Evolutionary conservation across 352 stramenopile genomes (phyloP).

Genomic region (Globisporangium viniferum): DNA sequence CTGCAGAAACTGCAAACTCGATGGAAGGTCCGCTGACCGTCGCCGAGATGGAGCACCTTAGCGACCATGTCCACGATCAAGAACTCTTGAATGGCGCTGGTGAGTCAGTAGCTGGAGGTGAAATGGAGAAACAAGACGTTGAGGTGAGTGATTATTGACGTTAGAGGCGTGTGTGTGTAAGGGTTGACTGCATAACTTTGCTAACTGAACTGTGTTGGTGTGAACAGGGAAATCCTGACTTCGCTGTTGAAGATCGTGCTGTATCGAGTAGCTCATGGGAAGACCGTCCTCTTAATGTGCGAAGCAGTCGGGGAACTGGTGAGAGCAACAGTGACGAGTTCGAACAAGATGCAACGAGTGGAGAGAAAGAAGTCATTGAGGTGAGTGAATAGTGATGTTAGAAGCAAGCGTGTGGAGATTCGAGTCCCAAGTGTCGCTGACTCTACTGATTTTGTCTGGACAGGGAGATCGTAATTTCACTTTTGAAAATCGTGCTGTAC

Average conservation of each 20-base stretch:
- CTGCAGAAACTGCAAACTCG: background rate
- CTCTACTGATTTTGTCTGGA: background rate
- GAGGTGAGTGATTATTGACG: background rate
- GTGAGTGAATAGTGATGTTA: background rate
- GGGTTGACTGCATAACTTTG: background rate
- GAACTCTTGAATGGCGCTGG: background rate
- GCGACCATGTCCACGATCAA: background rate
- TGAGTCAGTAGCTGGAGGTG: background rate
- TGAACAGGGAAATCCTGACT: background rate
- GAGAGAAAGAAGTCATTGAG: background rate
- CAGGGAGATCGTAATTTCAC: background rate
- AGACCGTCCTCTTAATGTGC: slow-evolving; percentile 11
- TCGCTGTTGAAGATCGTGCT: background rate
- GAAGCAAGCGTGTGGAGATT: background rate
- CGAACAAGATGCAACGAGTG: background rate
- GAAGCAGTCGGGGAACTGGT: background rate
- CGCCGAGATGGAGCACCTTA: background rate
- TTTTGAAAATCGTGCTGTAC: background rate
- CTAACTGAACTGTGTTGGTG: background rate
- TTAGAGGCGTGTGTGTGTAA: background rate
- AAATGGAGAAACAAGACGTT: background rate
- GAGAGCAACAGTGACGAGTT: background rate
- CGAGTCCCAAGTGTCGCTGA: background rate
- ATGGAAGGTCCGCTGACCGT: background rate
- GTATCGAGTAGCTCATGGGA: slow-evolving; percentile 3